Conservation (phyloP, 768 basidiomycete genomes). For the Phylloporus scabripes region DNA sequence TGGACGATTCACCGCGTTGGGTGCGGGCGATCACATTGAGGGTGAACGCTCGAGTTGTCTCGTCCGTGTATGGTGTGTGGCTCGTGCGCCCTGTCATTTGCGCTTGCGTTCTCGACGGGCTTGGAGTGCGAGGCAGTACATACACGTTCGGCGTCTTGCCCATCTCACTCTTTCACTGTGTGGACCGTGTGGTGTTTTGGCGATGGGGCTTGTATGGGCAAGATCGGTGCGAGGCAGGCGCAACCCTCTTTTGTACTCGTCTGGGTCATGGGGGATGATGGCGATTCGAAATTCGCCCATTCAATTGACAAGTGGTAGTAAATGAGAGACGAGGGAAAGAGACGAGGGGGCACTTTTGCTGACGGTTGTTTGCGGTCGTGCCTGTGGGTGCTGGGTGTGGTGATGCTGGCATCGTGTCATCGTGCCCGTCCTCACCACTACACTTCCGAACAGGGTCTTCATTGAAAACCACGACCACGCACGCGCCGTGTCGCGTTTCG, state of each 20-base stretch:
- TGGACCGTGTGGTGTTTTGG: not conserved
- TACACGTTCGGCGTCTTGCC: constrained; percentile 14
- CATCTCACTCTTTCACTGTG: constrained; percentile 6
- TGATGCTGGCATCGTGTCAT: constrained; percentile 9
- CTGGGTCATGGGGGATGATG: not conserved
- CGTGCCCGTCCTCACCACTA: constrained; percentile 12
- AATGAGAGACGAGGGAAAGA: not conserved
- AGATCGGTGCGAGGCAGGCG: constrained; percentile 19
- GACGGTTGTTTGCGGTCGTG: too few relatives aligned
- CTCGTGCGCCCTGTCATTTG: not conserved
- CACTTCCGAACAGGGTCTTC: constrained; percentile 39
- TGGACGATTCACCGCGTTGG: not conserved
- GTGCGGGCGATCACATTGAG: constrained; percentile 12
- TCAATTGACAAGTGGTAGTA: too few relatives aligned
- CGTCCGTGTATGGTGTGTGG: not conserved
- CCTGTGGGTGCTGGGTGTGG: not conserved
- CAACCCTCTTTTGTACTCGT: constrained; percentile 3
- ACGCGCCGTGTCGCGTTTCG: constrained; percentile 60
- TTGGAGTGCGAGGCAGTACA: constrained; percentile 20
- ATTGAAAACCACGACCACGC: constrained; percentile 70
- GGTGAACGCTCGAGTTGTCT: not conserved
- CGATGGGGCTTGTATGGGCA: not conserved
- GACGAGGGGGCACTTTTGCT: not conserved
- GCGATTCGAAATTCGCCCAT: constrained; percentile 5
- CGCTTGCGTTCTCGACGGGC: not conserved